phyloP scores from a whole-genome alignment of 768 basidiomycete species.

The Suillus lakei region DNA sequence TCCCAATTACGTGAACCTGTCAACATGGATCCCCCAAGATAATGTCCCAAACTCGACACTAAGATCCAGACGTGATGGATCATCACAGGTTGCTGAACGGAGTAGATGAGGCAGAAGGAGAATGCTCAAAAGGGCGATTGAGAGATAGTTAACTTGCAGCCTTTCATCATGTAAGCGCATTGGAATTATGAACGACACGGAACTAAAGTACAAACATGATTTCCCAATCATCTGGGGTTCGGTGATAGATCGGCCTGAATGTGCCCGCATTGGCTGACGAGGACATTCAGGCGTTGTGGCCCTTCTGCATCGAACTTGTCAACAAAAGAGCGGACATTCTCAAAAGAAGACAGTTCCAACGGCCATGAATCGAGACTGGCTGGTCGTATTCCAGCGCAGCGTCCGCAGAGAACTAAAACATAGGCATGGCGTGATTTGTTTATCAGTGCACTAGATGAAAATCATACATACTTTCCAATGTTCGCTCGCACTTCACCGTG shows the following conservation, averaged over 20 bases:
- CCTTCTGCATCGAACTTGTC: slow-evolving; percentile 32
- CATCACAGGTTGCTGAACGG: background rate
- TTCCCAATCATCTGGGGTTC: slow-evolving; percentile 55
- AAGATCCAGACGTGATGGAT: background rate
- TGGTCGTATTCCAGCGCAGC: background rate
- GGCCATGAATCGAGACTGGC: slow-evolving; percentile 29
- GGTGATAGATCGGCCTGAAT: slow-evolving; percentile 17
- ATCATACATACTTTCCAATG: slow-evolving; percentile 21
- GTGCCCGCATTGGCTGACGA: slow-evolving; percentile 40
- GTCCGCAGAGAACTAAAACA: slow-evolving; percentile 15
- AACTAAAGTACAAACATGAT: slow-evolving; percentile 35
- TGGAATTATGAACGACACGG: background rate
- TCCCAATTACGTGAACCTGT: slow-evolving; percentile 8
- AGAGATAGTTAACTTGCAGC: slow-evolving; percentile 41
- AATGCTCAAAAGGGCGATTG: slow-evolving; percentile 9
- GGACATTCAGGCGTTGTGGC: slow-evolving; percentile 27
- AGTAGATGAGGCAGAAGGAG: background rate
- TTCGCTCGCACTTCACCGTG: slow-evolving; percentile 28
- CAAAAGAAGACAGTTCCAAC: slow-evolving; percentile 40
- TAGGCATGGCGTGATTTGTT: slow-evolving; percentile 21
- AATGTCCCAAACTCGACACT: slow-evolving; percentile 2
- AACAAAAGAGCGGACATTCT: slow-evolving; percentile 36
- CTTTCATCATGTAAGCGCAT: slow-evolving; percentile 21
- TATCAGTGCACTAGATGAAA: background rate
- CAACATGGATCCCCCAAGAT: background rate